Evolutionary conservation across 345 rosid species (phyloP).

Genomic region (Geranium brycei): DNA sequence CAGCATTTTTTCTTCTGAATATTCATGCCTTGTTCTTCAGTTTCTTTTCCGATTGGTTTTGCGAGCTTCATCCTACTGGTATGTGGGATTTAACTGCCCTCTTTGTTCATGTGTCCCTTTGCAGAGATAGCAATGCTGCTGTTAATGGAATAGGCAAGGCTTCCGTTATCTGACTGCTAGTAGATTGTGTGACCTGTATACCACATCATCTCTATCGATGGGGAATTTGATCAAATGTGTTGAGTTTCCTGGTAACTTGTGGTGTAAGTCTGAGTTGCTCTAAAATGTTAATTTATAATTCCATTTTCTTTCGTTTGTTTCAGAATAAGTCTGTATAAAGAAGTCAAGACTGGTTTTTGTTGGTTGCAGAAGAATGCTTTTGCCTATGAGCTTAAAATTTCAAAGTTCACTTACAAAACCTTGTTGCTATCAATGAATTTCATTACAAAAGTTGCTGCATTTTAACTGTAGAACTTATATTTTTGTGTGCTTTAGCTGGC

Average conservation of each 20-base stretch:
- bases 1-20: not conserved
- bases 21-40: not conserved
- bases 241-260: constrained; percentile 1
- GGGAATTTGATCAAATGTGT: constrained; percentile 1
- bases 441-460: not conserved
- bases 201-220: not conserved
- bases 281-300: not conserved
- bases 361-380: not conserved
- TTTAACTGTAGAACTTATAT: too few species aligned
- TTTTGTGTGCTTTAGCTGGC: not conserved
- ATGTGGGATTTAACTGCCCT: not conserved
- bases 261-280: not conserved
- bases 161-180: not conserved
- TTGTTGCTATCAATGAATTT: not conserved
- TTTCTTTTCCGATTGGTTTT: not conserved
- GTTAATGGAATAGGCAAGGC: not conserved
- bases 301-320: not conserved
- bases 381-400: not conserved
- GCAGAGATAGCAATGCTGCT: constrained; percentile 1
- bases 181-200: not conserved
- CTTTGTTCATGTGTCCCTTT: not conserved
- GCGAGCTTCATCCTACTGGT: not conserved
- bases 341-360: not conserved
- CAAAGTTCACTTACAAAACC: not conserved
- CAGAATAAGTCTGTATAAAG: not conserved